Evolutionary conservation across 2,329 filamentous ascomycete genomes (phyloP), one percentile per base, ranked within the genome.

Genomic region (Bipolaris zeicola): DNA sequence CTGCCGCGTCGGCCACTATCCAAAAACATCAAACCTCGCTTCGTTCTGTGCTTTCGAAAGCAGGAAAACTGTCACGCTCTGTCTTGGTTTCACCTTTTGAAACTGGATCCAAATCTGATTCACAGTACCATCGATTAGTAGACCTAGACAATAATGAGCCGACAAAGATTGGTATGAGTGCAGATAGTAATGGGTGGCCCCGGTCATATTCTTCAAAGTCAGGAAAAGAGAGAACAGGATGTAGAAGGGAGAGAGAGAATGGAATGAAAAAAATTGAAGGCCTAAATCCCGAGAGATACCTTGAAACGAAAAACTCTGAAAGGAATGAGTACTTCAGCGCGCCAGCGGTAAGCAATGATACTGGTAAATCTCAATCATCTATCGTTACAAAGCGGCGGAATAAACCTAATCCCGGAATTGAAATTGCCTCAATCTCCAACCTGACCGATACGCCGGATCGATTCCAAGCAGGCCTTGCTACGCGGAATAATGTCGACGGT

Each of bases 51-150:
- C 18, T 48, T 26, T 54, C 37, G 16, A 52, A 48, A 8, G 48
- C 46, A 2, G 55, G 56, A 39, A 63, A 50, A 44, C 48, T 63
- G 3, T 37, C 56, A 5, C 61, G 66, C 11, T 57, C 52, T 20
- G 26, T 66, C 6, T 56, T 69, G n/a, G 51, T 59, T 7, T 54
- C 55, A 16, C 60, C 65, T 2, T 54, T 52, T 2, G 50, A 62
- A 16, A 42, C 52, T 14, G 52, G 51, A 7, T 42, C 51, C 2
- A 64, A 64, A 22, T 61, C 59, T 6, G 46, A 46, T 28, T 62
- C 62, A n/a, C 50, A 22, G 8, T 54, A 48, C 6, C 34, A 60
- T 4, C 49, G 52, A 11, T 50, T 43, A 2, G 5, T 22, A 8
- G 22, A 28, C 10, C 18, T 14, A 2, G 8, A 31, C 14, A 24